Evolutionary conservation across 225 moss, liverwort and hornwort genomes (phyloP).

Genomic region (Straminergon stramineum): DNA sequence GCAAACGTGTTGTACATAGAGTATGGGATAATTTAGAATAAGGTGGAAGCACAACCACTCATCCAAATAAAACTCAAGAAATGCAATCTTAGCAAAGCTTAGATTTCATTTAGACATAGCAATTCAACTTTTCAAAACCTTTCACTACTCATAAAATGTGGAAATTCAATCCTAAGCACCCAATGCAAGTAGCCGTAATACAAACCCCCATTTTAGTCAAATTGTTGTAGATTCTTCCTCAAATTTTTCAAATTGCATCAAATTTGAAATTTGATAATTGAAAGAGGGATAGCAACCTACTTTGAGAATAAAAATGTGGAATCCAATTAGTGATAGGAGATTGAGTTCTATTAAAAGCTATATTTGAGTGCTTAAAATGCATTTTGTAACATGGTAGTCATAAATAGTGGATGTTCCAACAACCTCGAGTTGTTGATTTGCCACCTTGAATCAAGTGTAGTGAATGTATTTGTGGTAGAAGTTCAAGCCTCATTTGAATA

Average conservation of each 20-base stretch:
- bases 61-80: too few relatives aligned
- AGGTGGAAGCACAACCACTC: too few relatives aligned
- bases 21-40: not conserved
- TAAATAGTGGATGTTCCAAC: fast-evolving
- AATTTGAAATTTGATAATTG: not conserved
- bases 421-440: fast-evolving
- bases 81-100: too few relatives aligned
- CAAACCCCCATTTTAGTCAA: not conserved
- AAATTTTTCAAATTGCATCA: not conserved
- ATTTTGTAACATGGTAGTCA: not conserved
- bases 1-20: not conserved
- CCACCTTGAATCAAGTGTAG: not conserved
- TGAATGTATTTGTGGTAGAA: not conserved
- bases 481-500: not conserved
- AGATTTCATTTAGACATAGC: too few relatives aligned
- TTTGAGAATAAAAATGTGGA: not conserved
- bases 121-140: too few relatives aligned
- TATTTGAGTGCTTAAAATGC: not conserved
- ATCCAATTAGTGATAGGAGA: not conserved
- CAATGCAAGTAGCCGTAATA: not conserved
- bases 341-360: not conserved
- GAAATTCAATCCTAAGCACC: too few relatives aligned
- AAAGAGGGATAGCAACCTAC: too few relatives aligned
- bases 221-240: not conserved
- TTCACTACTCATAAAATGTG: too few relatives aligned